These are phyloP conservation scores for Didymellaceae sp. DNA, from an alignment of 2,329 filamentous ascomycete genomes.

Conservation along the genomic window DNA sequence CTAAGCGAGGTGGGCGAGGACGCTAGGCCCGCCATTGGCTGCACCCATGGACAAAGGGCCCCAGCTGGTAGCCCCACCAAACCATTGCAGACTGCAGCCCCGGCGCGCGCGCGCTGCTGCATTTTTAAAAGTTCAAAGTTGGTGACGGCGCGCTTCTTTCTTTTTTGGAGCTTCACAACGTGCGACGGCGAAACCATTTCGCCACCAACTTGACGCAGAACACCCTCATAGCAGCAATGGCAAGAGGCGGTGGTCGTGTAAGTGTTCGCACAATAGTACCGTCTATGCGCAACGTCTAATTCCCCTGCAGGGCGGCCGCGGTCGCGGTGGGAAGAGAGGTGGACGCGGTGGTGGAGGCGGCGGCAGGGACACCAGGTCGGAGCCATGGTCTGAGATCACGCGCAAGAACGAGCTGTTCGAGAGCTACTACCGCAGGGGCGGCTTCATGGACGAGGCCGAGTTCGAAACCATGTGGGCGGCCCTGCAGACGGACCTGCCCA, in stretches of 20 bases:
- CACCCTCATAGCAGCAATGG: slow-evolving; percentile 33
- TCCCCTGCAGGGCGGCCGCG: slow-evolving; percentile 34
- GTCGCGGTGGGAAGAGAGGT: slow-evolving; percentile 42
- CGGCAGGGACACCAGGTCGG: slow-evolving; percentile 38
- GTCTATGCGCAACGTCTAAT: slow-evolving; percentile 20
- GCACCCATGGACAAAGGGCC: neutral
- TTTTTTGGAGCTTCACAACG: slow-evolving; percentile 35
- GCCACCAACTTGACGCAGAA: slow-evolving; percentile 13
- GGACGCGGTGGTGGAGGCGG: slow-evolving; percentile 38
- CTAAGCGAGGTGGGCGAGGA: slow-evolving; percentile 4
- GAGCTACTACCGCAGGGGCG: slow-evolving; percentile 75
- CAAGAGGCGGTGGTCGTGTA: slow-evolving; percentile 37
- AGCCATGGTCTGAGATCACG: slow-evolving; percentile 62
- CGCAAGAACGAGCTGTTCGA: slow-evolving; percentile 88
- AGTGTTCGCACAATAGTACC: slow-evolving; percentile 21
- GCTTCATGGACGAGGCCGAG: slow-evolving; percentile 79
- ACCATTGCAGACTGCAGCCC: neutral
- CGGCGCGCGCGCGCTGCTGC: neutral
- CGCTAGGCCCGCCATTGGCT: slow-evolving; percentile 11
- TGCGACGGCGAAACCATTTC: slow-evolving; percentile 26
- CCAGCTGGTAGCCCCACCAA: slow-evolving; percentile 10
- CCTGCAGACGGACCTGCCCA: slow-evolving; percentile 84
- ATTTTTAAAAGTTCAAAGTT: too few species aligned
- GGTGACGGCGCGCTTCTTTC: too few species aligned
- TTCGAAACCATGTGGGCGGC: slow-evolving; percentile 82